Evolutionary conservation across 2,329 filamentous ascomycete species (phyloP).

Genomic region (Penicillium sp.): DNA sequence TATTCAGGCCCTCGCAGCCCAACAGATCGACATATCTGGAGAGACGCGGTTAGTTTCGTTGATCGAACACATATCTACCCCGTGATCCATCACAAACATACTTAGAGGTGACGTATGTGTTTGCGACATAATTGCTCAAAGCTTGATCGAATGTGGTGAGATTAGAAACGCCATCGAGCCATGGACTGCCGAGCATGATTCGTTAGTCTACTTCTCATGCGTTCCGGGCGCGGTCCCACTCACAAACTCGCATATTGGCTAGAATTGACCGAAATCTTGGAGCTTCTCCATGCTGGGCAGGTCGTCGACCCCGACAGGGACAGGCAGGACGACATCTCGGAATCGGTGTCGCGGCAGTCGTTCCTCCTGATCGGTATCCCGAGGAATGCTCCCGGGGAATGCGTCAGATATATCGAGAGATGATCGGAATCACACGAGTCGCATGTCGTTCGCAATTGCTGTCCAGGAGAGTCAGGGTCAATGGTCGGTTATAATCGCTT

Average conservation of each 20-base stretch:
- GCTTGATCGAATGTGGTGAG: conserved; percentile 74
- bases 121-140: conserved; percentile 72
- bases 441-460: conserved; percentile 18
- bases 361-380: not conserved
- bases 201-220: conserved; percentile 31
- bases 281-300: conserved; percentile 72
- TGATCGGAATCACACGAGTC: conserved; percentile 8
- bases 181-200: conserved; percentile 63
- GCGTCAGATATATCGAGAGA: conserved; percentile 24
- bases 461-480: not conserved
- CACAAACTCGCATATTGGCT: conserved; percentile 67
- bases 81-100: conserved; percentile 50
- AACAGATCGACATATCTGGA: conserved; percentile 77
- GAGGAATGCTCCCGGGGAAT: conserved; percentile 26
- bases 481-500: conserved; percentile 15
- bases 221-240: conserved; percentile 36
- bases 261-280: conserved; percentile 70
- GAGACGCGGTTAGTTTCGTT: conserved; percentile 15
- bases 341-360: conserved; percentile 31
- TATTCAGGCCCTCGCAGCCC: conserved; percentile 76
- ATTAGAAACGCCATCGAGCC: conserved; percentile 79
- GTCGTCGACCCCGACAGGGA: conserved; percentile 69
- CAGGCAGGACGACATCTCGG: conserved; percentile 58
- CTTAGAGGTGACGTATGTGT: conserved; percentile 76
- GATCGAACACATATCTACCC: not conserved